Evolutionary conservation across 2,329 filamentous ascomycete genomes (phyloP).

Genomic region (Ophiostoma ips): DNA sequence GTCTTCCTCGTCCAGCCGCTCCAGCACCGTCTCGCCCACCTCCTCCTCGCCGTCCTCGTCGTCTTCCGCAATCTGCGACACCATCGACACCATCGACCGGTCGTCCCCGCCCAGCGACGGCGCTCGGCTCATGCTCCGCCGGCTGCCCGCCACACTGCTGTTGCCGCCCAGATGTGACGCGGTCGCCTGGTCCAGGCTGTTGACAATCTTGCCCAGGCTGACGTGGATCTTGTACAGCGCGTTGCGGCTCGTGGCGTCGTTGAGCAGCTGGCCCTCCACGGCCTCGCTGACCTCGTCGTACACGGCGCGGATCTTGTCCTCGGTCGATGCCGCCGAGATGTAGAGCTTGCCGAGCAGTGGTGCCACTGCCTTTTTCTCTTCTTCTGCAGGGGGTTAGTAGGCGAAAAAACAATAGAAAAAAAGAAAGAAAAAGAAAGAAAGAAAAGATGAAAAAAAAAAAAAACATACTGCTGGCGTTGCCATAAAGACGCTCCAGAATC

Average conservation of each 20-base stretch:
- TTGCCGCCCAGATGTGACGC: slow-evolving; percentile 3
- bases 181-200: slow-evolving; percentile 34
- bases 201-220: slow-evolving; percentile 53
- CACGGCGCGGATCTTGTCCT: slow-evolving; percentile 41
- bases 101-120: slow-evolving; percentile 25
- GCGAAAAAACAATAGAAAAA: no score
- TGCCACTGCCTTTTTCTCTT: slow-evolving; percentile 73
- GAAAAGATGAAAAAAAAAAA: not conserved
- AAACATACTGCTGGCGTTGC: slow-evolving; percentile 50
- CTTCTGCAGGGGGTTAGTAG: slow-evolving; percentile 38
- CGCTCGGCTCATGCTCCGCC: slow-evolving; percentile 30
- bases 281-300: slow-evolving; percentile 46
- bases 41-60: slow-evolving; percentile 33
- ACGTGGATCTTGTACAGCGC: slow-evolving; percentile 56
- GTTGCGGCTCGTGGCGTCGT: slow-evolving; percentile 48
- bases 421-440: no score
- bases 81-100: slow-evolving; percentile 16
- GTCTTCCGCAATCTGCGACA: slow-evolving; percentile 37
- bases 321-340: slow-evolving; percentile 52
- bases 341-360: slow-evolving; percentile 71
- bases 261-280: slow-evolving; percentile 46
- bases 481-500: slow-evolving; percentile 60
- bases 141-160: slow-evolving; percentile 14
- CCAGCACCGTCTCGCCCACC: slow-evolving; percentile 14
- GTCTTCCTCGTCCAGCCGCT: slow-evolving; percentile 4